A percentile compares a stretch with the other conserved stretches of the same genome.
These are phyloP conservation scores for Sonneratia alba DNA, from an alignment of 345 rosid genomes.

Conservation along the genomic window DNA sequence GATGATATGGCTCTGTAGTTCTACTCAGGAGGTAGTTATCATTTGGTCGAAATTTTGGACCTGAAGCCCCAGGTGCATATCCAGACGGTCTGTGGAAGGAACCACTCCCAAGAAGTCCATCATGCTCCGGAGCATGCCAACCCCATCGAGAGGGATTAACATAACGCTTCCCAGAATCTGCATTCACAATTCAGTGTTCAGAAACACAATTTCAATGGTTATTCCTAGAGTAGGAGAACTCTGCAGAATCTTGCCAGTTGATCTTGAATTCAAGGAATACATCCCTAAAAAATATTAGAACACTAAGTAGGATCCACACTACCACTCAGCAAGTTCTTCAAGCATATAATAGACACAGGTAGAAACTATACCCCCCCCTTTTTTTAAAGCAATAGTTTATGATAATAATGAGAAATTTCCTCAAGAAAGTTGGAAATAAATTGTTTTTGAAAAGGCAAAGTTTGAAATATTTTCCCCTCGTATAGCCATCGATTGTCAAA, in stretches of 20 bases:
- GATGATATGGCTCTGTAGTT: slow-evolving; percentile 84
- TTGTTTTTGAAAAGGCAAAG: background rate
- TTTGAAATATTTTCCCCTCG: background rate
- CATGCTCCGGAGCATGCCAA: slow-evolving; percentile 87
- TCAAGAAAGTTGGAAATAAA: background rate
- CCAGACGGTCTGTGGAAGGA: slow-evolving; percentile 81
- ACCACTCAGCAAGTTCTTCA: background rate
- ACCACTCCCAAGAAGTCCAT: slow-evolving; percentile 97
- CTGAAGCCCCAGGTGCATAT: slow-evolving; percentile 46
- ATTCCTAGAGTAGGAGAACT: background rate
- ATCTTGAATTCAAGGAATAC: background rate
- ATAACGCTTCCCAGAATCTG: slow-evolving; percentile 63
- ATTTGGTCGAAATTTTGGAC: slow-evolving; percentile 50
- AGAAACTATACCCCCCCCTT: background rate
- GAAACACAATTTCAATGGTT: slow-evolving; percentile 6
- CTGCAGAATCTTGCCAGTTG: background rate
- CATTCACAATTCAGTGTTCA: slow-evolving; percentile 2
- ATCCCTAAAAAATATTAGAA: background rate
- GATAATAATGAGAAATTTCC: background rate
- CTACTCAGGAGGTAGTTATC: slow-evolving; percentile 52
- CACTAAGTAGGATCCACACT: background rate
- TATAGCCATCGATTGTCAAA: background rate
- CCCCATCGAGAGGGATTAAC: slow-evolving; percentile 65
- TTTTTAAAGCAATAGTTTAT: background rate
- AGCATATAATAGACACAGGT: background rate